A percentile compares a stretch with the other conserved stretches of the same genome.
Evolutionary conservation across 495 filamentous ascomycete species (phyloP).

Genomic region (Tetracladium marchalianum): DNA sequence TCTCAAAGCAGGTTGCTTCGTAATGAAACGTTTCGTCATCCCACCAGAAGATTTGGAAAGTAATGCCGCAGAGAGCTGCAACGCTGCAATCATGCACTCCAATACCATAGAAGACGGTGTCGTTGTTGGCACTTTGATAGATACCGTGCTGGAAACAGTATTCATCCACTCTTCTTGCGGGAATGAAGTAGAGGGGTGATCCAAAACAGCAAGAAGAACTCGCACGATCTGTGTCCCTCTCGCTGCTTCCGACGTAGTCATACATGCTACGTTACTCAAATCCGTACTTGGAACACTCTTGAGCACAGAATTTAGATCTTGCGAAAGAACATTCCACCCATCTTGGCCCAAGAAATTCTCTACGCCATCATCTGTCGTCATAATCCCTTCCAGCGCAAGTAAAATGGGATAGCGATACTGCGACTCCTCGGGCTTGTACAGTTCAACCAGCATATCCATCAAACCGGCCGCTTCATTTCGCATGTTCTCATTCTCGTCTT

Average conservation of each 20-base stretch:
- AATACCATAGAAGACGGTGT: conserved; percentile 17
- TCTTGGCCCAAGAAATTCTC: conserved; percentile 31
- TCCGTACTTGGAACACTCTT: conserved; percentile 8
- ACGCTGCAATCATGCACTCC: conserved; percentile 37
- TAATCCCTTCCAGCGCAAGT: conserved; percentile 40
- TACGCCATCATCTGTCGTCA: conserved; percentile 31
- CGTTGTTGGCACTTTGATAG: conserved; percentile 24
- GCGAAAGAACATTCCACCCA: conserved; percentile 38
- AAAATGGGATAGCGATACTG: conserved; percentile 44
- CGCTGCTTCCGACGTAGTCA: conserved; percentile 23
- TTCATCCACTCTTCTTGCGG: conserved; percentile 39
- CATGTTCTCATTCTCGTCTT: conserved; percentile 50
- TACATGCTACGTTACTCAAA: background rate
- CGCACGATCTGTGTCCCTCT: conserved; percentile 44
- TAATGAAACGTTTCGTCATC: conserved; percentile 32
- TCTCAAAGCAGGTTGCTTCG: conserved; percentile 28
- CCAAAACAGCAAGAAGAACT: conserved; percentile 34
- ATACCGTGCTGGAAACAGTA: conserved; percentile 28
- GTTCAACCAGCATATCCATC: conserved; percentile 45
- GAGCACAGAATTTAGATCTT: conserved; percentile 34
- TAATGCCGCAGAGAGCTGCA: conserved; percentile 40
- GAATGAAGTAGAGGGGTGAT: conserved; percentile 25
- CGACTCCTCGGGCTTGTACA: conserved; percentile 32
- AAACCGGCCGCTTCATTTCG: conserved; percentile 42
- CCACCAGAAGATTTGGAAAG: conserved; percentile 33